Evolutionary conservation across 2,329 filamentous ascomycete species (phyloP).

Genomic region (Paraconiothyrium sp.): DNA sequence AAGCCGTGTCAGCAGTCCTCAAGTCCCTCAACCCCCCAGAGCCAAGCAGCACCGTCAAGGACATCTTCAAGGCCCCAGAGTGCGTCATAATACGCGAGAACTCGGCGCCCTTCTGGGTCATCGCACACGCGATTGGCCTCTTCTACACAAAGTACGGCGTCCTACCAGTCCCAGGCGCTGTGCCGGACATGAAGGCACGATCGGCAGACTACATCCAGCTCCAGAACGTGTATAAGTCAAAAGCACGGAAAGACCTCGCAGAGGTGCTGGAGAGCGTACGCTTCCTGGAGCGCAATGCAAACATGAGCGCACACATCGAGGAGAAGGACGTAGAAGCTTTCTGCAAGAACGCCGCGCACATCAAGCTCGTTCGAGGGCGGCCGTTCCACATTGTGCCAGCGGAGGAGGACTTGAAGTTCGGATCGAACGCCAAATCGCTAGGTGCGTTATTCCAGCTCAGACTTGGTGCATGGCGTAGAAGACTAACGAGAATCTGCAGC

Average conservation of each 20-base stretch:
- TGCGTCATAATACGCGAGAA: slow-evolving; percentile 57
- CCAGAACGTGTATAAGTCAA: slow-evolving; percentile 91
- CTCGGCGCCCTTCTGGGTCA: slow-evolving; percentile 84
- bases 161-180: slow-evolving; percentile 83
- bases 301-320: slow-evolving; percentile 63
- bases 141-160: slow-evolving; percentile 79
- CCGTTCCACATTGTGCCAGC: slow-evolving; percentile 60
- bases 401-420: slow-evolving; percentile 55
- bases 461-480: not conserved
- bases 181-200: slow-evolving; percentile 98
- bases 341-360: slow-evolving; percentile 93
- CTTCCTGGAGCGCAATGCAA: slow-evolving; percentile 60
- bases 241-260: slow-evolving; percentile 79
- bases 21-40: slow-evolving; percentile 80
- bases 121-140: slow-evolving; percentile 78
- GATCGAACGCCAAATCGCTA: slow-evolving; percentile 61
- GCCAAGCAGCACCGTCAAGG: slow-evolving; percentile 73
- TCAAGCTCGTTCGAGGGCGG: slow-evolving; percentile 81
- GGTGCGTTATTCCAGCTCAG: slow-evolving; percentile 54
- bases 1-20: slow-evolving; percentile 86
- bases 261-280: slow-evolving; percentile 77
- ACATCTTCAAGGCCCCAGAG: slow-evolving; percentile 79
- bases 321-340: slow-evolving; percentile 85
- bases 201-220: slow-evolving; percentile 88
- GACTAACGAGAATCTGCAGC: slow-evolving; percentile 33